phyloP scores from a whole-genome alignment of 371 early-diverging fungal species.

The Basidiobolus meristosporus region DNA sequence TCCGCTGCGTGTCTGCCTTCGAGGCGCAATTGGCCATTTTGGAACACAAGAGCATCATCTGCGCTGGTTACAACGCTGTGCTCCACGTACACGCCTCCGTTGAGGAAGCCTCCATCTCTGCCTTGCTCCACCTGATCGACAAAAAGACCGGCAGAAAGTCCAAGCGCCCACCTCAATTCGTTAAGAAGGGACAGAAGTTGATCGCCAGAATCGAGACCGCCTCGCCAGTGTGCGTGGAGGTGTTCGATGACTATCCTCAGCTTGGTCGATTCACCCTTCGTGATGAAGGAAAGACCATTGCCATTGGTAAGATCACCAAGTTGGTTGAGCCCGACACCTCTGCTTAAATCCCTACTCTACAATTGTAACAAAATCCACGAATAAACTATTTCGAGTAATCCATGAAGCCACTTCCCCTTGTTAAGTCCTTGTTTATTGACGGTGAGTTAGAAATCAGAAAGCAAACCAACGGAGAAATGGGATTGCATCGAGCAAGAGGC shows the following conservation, averaged over 20 bases:
- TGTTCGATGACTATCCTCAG: constrained; percentile 74
- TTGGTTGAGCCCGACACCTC: constrained; percentile 16
- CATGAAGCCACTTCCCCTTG: too few species aligned
- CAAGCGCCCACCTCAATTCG: constrained; percentile 73
- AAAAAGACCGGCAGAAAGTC: constrained; percentile 70
- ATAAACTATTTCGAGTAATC: too few species aligned
- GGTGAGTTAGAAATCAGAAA: too few species aligned
- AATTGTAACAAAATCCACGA: too few species aligned
- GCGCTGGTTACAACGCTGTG: constrained; percentile 82
- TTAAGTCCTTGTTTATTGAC: too few species aligned
- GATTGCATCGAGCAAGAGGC: too few species aligned
- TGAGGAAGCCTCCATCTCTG: constrained; percentile 61
- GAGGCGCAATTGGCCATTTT: constrained; percentile 79
- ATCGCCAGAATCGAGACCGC: constrained; percentile 68
- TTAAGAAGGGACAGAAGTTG: constrained; percentile 73
- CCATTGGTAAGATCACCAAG: constrained; percentile 84
- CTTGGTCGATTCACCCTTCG: constrained; percentile 92
- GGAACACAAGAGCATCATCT: constrained; percentile 87
- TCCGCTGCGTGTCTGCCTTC: constrained; percentile 53
- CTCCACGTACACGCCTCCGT: constrained; percentile 76
- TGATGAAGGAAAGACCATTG: constrained; percentile 87
- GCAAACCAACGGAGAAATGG: too few species aligned
- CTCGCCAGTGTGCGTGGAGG: constrained; percentile 69
- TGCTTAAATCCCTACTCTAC: too few species aligned
- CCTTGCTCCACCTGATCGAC: constrained; percentile 78